Base-by-base conservation (phyloP, 2,329 filamentous ascomycete genomes). In the Aspergillus pseudoglaucus region DNA sequence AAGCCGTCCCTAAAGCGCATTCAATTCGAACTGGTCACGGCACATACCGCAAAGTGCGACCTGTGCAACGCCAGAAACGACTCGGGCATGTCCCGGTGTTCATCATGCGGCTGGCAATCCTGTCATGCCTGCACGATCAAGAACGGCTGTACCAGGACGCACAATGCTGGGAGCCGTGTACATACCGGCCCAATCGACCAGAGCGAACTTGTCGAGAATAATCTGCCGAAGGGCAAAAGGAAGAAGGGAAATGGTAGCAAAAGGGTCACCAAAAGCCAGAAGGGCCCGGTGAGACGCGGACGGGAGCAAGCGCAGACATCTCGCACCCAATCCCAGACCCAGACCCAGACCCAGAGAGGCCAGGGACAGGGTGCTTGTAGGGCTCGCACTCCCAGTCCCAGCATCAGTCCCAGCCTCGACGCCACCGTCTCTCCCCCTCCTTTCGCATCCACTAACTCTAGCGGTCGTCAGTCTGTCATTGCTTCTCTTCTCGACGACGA, bases 11-110 rank as follows among this genome's bases (percentile, higher is more conserved):
- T 12, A 7, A 39, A 9, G 17, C 17, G 10, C 9, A 39, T 18
- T 3, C 37, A 47, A 7, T 69, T 68, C 52, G 52, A 52, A n/a
- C 44, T 53, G 6, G 50, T 69, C 12, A 43, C 46, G 4, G 62
- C 64, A 7, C 62, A 64, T 47, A 70, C 66, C 0, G 66, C 64
- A 1, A 68, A 68, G 48, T 71, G 68, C 44, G 68, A 71, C 44
- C 33, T 61, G 2, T 71, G 68, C 54, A 60, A 64, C 33, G 42
- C 45, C 1, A 60, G 66, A 38, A 70, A 70, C 45, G 54, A 41
- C n/a, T 41, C 49, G 1, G 64, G 58, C 2, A 59, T 70, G 52
- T 55, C 55, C 20, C 64, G 66, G 10, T 71, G 68, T 44, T 47
- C 32, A 4, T 49, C 49, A 2, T 71, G 68, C 42, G 60, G 59